These are phyloP conservation scores for Raffaelea arxii DNA, from an alignment of 2,329 filamentous ascomycete genomes.

Conservation along the genomic window DNA sequence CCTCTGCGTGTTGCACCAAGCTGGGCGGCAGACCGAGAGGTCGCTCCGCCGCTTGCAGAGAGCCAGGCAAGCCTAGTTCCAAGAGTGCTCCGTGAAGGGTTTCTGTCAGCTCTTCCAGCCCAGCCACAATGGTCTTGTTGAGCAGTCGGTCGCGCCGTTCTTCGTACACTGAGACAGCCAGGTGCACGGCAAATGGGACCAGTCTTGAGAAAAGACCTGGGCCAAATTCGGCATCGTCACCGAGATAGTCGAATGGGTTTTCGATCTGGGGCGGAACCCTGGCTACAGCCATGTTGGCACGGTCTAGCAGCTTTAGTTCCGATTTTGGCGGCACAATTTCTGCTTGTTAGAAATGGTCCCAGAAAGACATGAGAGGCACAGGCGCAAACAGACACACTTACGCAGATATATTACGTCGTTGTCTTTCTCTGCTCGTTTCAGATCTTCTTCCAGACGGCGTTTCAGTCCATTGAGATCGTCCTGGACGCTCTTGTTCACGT, in stretches of 20 bases:
- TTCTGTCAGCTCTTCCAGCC: constrained; percentile 72
- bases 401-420: constrained; percentile 92
- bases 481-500: constrained; percentile 71
- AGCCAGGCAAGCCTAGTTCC: constrained; percentile 81
- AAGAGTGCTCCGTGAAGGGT: constrained; percentile 70
- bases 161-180: constrained; percentile 91
- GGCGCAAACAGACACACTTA: constrained; percentile 23
- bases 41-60: constrained; percentile 88
- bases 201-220: constrained; percentile 80
- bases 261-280: constrained; percentile 74
- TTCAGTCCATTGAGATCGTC: constrained; percentile 79
- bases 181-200: constrained; percentile 90
- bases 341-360: constrained; percentile 14
- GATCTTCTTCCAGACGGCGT: constrained; percentile 69
- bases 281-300: constrained; percentile 78
- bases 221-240: constrained; percentile 71
- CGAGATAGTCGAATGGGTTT: constrained; percentile 69
- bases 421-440: constrained; percentile 89
- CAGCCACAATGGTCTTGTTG: constrained; percentile 76
- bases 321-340: constrained; percentile 77
- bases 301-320: constrained; percentile 74
- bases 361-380: neutral
- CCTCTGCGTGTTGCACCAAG: constrained; percentile 82
- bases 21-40: constrained; percentile 81
- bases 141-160: constrained; percentile 85